Conservation (phyloP, 2,329 filamentous ascomycete species). For the Cladosporium oxysporum region DNA sequence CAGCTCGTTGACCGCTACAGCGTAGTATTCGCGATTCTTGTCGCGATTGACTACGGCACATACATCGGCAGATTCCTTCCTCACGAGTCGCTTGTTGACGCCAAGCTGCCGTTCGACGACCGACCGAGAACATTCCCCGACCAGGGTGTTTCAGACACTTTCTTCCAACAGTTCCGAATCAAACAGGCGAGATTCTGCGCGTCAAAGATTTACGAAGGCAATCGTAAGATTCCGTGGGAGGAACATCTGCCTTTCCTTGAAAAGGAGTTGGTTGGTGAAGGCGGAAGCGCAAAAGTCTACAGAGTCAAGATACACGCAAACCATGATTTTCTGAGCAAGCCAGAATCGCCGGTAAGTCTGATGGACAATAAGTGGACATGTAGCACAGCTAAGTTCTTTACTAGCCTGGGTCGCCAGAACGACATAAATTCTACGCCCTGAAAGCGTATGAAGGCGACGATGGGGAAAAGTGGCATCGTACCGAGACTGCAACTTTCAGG, state of each 20-base stretch:
- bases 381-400: no score
- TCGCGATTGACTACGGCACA: neutral
- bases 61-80: neutral
- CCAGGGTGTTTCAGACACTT: no score
- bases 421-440: constrained; percentile 17
- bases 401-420: neutral
- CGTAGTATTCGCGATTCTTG: constrained; percentile 10
- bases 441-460: constrained; percentile 18
- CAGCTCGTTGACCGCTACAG: neutral
- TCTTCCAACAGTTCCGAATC: neutral
- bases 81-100: neutral
- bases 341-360: neutral
- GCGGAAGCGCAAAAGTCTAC: constrained; percentile 10
- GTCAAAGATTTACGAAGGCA: neutral
- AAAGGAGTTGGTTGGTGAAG: neutral
- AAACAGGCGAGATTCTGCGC: constrained; percentile 9
- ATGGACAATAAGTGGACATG: no score
- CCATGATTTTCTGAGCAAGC: constrained; percentile 5
- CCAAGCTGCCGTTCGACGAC: neutral
- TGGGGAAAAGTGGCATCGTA: neutral
- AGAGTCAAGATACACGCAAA: constrained; percentile 12
- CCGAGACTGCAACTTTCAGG: neutral
- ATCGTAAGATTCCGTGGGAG: no score
- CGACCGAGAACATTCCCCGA: neutral
- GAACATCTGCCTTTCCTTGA: neutral